phyloP scores from a whole-genome alignment of 257 asterid genomes.

The Jasminum sambac region DNA sequence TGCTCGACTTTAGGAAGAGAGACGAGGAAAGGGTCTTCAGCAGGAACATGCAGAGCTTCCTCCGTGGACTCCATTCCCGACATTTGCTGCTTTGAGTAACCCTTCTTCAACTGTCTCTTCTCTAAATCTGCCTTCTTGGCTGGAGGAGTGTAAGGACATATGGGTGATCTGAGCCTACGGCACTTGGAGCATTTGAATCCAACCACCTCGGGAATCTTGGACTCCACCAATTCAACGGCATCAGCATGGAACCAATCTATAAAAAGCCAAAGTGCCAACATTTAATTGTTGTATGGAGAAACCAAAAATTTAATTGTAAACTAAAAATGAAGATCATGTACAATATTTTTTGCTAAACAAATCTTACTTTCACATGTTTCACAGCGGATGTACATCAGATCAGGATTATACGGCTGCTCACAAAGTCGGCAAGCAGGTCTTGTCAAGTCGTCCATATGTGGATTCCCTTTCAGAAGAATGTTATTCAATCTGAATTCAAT shows the following conservation, averaged over 20 bases:
- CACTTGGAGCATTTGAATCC: slow-evolving; percentile 89
- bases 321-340: slow-evolving; percentile 17
- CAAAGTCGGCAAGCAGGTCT: slow-evolving; percentile 60
- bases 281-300: slow-evolving; percentile 13
- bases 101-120: slow-evolving; percentile 32
- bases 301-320: slow-evolving; percentile 1
- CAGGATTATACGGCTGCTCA: slow-evolving; percentile 46
- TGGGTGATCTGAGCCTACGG: slow-evolving; percentile 68
- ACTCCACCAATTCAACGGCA: slow-evolving; percentile 66
- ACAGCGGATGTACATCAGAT: slow-evolving; percentile 68
- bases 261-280: slow-evolving; percentile 25
- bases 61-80: slow-evolving; percentile 28
- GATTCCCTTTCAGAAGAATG: slow-evolving; percentile 55
- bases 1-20: slow-evolving; percentile 39
- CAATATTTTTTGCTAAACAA: not conserved
- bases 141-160: slow-evolving; percentile 57
- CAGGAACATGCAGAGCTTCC: slow-evolving; percentile 25
- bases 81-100: slow-evolving; percentile 37
- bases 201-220: slow-evolving; percentile 41
- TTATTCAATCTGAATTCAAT: slow-evolving; percentile 52
- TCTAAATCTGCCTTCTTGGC: slow-evolving; percentile 36
- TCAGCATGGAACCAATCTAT: slow-evolving; percentile 93
- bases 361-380: slow-evolving; percentile 67
- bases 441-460: slow-evolving; percentile 20
- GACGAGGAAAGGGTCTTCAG: slow-evolving; percentile 30